A percentile compares a stretch with the other conserved stretches of the same genome.
These are phyloP conservation scores for Ophiocordyceps unilateralis DNA, from an alignment of 2,329 filamentous ascomycete genomes.

Conservation along the genomic window DNA sequence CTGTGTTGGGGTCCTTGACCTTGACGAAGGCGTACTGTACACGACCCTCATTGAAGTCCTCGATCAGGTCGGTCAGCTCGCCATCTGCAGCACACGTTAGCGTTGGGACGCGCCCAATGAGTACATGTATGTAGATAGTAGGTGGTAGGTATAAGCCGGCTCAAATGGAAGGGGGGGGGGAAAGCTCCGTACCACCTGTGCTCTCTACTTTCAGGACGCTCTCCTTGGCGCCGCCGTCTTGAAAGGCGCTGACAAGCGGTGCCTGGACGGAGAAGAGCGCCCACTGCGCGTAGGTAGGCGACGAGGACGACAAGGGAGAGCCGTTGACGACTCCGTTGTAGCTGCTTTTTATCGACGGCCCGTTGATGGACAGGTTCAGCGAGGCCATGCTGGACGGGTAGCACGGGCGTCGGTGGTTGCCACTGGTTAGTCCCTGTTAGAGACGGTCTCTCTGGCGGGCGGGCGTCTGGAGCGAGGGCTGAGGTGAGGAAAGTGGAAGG, in stretches of 20 bases:
- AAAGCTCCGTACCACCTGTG: slow-evolving; percentile 50
- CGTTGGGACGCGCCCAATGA: slow-evolving; percentile 6
- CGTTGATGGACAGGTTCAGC: slow-evolving; percentile 63
- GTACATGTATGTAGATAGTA: neutral
- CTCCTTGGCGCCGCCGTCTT: slow-evolving; percentile 72
- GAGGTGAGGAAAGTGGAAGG: neutral
- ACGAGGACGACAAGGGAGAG: slow-evolving; percentile 35
- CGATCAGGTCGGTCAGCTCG: slow-evolving; percentile 73
- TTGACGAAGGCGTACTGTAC: slow-evolving; percentile 96
- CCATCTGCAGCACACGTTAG: slow-evolving; percentile 46
- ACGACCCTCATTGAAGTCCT: slow-evolving; percentile 92
- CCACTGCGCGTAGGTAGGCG: slow-evolving; percentile 81
- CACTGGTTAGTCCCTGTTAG: neutral
- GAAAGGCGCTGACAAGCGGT: slow-evolving; percentile 83
- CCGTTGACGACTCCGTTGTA: slow-evolving; percentile 43
- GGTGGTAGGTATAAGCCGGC: too few species aligned
- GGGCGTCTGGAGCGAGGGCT: too few species aligned
- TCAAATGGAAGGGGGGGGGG: too few species aligned
- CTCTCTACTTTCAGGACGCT: slow-evolving; percentile 88
- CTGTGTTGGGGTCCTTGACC: slow-evolving; percentile 85
- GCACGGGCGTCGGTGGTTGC: neutral
- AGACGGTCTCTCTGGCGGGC: neutral
- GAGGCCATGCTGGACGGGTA: slow-evolving; percentile 45
- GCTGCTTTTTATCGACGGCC: slow-evolving; percentile 71
- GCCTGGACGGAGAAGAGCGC: slow-evolving; percentile 86